Percentiles rank a stretch among this genome's conserved stretches.
Evolutionary conservation across 169 alveolate species (phyloP).

Genomic region (Theileria parva): DNA sequence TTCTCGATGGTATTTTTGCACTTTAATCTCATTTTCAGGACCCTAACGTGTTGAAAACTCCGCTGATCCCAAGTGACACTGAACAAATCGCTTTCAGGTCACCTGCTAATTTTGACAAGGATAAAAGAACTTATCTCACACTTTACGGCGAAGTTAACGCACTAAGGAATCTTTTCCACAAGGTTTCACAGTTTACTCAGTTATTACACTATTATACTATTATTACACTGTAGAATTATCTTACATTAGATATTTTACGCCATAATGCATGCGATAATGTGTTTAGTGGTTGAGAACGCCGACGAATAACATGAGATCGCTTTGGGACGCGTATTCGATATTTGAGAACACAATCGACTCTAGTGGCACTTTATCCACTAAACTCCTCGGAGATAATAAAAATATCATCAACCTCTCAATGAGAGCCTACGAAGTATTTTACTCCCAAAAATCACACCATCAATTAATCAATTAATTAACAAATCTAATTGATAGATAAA

Average conservation of each 20-base stretch:
- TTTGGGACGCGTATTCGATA: conserved; percentile 71
- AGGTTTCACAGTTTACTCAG: too few relatives aligned
- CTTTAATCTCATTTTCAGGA: conserved; percentile 10
- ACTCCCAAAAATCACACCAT: too few relatives aligned
- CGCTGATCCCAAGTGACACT: conserved; percentile 63
- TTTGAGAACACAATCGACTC: conserved; percentile 55
- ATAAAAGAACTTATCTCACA: conserved; percentile 39
- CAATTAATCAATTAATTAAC: too few relatives aligned
- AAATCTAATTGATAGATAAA: too few relatives aligned
- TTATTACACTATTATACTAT: too few relatives aligned
- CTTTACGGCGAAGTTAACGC: conserved; percentile 56
- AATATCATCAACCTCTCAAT: conserved; percentile 22
- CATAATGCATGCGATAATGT: too few relatives aligned
- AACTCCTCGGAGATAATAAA: conserved; percentile 47
- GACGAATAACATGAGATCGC: conserved; percentile 71
- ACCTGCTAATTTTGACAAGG: conserved; percentile 27
- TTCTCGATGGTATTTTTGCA: conserved; percentile 42
- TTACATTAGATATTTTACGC: too few relatives aligned
- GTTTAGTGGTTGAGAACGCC: conserved; percentile 70
- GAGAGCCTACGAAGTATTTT: conserved; percentile 23
- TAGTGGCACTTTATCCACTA: conserved; percentile 32
- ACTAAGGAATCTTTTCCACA: conserved; percentile 56
- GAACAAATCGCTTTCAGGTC: conserved; percentile 70
- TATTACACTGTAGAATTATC: too few relatives aligned
- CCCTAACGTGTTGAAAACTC: conserved; percentile 6